These are phyloP conservation scores for Neurospora sublineolata DNA, from an alignment of 495 filamentous ascomycete genomes.

Conservation along the genomic window DNA sequence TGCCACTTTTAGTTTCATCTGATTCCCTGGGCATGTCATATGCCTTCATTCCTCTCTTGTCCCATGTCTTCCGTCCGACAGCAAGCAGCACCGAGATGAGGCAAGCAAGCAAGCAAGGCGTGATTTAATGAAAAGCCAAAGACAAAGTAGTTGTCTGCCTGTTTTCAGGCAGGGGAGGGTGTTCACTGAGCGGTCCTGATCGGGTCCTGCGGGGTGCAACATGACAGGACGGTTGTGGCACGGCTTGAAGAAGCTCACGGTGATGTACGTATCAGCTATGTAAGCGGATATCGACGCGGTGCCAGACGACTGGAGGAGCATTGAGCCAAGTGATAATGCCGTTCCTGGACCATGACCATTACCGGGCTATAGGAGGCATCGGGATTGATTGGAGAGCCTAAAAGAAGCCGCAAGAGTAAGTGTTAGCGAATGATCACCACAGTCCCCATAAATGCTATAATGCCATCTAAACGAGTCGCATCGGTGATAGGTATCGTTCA, in stretches of 20 bases:
- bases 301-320: not conserved
- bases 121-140: not conserved
- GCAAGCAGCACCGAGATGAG: not conserved
- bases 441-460: not conserved
- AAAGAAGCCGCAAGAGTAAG: not conserved
- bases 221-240: not conserved
- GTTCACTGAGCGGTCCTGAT: not conserved
- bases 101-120: not conserved
- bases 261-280: not conserved
- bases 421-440: not conserved
- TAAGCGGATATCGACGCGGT: not conserved
- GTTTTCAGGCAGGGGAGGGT: not conserved
- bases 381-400: not conserved
- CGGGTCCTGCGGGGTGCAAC: not conserved
- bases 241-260: not conserved
- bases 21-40: not conserved
- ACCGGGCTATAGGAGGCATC: not conserved
- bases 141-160: not conserved
- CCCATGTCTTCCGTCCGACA: slow-evolving; percentile 1
- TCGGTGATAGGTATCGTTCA: not conserved
- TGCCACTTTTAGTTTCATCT: not conserved
- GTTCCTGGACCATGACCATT: not conserved
- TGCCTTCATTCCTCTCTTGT: slow-evolving; percentile 12
- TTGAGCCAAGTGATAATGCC: not conserved
- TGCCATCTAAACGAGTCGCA: not conserved